phyloP scores from a whole-genome alignment of 352 stramenopile species.

The Phytophthora sp. region DNA sequence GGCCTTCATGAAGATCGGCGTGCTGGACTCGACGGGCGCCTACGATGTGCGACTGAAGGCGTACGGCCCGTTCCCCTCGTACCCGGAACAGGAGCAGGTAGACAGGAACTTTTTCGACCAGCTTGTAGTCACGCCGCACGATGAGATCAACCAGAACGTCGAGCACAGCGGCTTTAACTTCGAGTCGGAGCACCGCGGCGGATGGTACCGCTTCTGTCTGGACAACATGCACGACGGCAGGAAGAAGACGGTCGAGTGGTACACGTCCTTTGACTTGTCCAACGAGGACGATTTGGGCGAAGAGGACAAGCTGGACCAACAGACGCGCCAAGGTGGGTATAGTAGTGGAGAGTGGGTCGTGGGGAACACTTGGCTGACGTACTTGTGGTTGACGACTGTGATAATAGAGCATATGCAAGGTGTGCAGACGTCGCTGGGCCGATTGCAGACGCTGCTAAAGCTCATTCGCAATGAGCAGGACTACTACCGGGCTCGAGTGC shows the following conservation, averaged over 20 bases:
- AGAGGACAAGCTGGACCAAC: conserved; percentile 75
- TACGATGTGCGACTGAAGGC: conserved; percentile 84
- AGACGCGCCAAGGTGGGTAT: conserved; percentile 67
- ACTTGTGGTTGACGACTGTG: background rate
- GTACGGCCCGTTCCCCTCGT: conserved; percentile 65
- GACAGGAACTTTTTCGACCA: conserved; percentile 83
- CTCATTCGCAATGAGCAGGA: conserved; percentile 82
- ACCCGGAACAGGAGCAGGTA: conserved; percentile 53
- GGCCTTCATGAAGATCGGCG: conserved; percentile 82
- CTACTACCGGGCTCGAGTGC: conserved; percentile 75
- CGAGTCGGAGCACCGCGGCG: conserved; percentile 81
- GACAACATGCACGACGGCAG: conserved; percentile 78
- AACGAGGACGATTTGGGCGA: conserved; percentile 76
- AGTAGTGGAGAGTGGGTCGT: background rate
- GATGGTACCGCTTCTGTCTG: conserved; percentile 89
- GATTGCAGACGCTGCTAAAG: conserved; percentile 66
- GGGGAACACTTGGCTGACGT: background rate
- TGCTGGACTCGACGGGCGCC: conserved; percentile 68
- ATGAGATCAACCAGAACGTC: conserved; percentile 74
- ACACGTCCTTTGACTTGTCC: conserved; percentile 81
- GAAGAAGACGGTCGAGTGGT: conserved; percentile 80
- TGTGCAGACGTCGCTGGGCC: conserved; percentile 65
- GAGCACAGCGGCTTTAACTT: conserved; percentile 90
- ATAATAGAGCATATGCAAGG: conserved; percentile 71
- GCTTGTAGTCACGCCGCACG: conserved; percentile 63